Conservation (phyloP, 441 rosid species). For the Cnidoscolus chayamansa region DNA sequence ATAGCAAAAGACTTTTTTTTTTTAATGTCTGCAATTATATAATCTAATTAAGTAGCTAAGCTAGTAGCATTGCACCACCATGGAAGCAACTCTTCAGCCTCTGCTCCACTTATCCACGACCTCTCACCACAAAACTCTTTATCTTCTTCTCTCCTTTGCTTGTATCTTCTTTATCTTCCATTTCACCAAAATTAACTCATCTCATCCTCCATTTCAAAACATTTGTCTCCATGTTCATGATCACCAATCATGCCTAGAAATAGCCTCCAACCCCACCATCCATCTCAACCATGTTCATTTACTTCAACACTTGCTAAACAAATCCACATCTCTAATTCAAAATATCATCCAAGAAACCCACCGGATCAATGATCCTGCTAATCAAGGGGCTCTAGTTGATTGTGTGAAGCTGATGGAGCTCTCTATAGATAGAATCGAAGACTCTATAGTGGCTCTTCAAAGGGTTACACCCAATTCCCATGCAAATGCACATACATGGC, state of each 20-base stretch:
- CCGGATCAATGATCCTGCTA: conserved; percentile 38
- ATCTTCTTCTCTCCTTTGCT: conserved; percentile 37
- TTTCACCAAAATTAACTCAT: conserved; percentile 20
- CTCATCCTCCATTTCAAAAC: conserved; percentile 14
- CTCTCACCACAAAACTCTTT: conserved; percentile 30
- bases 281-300: conserved; percentile 28
- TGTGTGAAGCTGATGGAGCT: conserved; percentile 57
- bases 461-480: conserved; percentile 29
- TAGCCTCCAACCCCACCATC: conserved; percentile 21
- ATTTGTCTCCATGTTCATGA: conserved; percentile 44
- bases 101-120: conserved; percentile 35
- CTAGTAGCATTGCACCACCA: conserved; percentile 7
- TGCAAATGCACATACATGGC: conserved; percentile 58
- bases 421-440: conserved; percentile 46
- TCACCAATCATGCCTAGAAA: conserved; percentile 43
- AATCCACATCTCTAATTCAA: conserved; percentile 29
- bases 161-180: conserved; percentile 36
- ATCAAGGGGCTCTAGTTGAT: conserved; percentile 43
- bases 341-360: conserved; percentile 24
- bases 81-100: conserved; percentile 40
- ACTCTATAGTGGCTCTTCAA: conserved; percentile 38
- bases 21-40: no score
- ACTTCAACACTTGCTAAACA: conserved; percentile 40
- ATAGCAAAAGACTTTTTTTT: background rate
- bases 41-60: no score